Conservation (phyloP, 345 rosid species). For the Eucalyptus caleyi region DNA sequence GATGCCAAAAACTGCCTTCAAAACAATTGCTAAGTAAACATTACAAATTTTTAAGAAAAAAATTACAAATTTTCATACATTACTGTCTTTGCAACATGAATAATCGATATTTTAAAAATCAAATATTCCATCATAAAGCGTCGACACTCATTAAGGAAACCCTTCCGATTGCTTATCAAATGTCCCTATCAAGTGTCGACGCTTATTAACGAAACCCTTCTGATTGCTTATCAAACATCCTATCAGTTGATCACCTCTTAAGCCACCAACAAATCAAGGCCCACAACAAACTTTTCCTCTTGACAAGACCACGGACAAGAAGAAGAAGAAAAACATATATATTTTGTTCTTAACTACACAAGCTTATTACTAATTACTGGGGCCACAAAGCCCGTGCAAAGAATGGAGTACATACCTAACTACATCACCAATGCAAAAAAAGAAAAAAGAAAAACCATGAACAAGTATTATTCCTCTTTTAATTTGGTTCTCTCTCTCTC, state of each 20-base stretch:
- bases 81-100: rapidly evolving
- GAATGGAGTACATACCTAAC: not conserved
- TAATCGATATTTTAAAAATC: not conserved
- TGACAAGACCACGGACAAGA: not conserved
- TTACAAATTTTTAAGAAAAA: not conserved
- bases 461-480: not conserved
- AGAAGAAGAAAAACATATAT: not conserved
- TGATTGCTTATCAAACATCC: too few species aligned
- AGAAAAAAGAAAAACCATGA: not conserved
- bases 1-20: not conserved
- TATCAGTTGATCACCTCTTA: not conserved
- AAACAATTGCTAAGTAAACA: not conserved
- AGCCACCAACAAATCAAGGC: not conserved
- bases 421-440: too few species aligned
- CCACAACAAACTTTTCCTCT: not conserved
- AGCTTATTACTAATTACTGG: not conserved
- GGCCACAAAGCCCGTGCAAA: not conserved
- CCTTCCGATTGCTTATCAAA: too few species aligned
- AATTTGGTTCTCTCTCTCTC: not conserved
- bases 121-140: not conserved
- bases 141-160: too few species aligned
- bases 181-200: too few species aligned
- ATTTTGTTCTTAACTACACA: not conserved
- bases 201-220: too few species aligned
- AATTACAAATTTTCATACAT: not conserved